phyloP scores from a whole-genome alignment of 805 yeast genomes.

The Yarrowia deformans region DNA sequence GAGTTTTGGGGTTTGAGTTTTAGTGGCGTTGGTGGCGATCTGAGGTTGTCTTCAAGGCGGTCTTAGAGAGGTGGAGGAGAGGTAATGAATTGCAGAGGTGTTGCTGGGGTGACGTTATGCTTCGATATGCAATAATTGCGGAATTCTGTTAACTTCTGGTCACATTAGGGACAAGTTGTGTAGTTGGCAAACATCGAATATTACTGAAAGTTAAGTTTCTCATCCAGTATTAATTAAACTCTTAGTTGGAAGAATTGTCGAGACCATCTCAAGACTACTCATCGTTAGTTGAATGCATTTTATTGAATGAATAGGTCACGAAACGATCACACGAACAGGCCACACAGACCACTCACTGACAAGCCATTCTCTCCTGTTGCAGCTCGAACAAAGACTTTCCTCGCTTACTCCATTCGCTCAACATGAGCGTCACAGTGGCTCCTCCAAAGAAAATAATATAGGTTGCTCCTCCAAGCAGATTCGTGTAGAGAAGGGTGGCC shows the following conservation, averaged over 20 bases:
- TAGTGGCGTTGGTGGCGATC: constrained; percentile 7
- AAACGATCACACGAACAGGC: too few relatives aligned
- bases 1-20: neutral
- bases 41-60: neutral
- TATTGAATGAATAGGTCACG: neutral
- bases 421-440: constrained; percentile 3
- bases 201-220: too few relatives aligned
- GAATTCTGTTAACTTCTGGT: too few relatives aligned
- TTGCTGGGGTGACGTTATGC: too few relatives aligned
- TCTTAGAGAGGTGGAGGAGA: too few relatives aligned
- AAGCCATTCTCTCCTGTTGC: neutral
- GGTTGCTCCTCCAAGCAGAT: constrained; percentile 10
- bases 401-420: constrained; percentile 4
- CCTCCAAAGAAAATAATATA: constrained; percentile 19
- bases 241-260: too few relatives aligned
- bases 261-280: too few relatives aligned
- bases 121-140: too few relatives aligned
- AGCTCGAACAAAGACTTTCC: constrained; percentile 8
- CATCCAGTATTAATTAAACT: too few relatives aligned
- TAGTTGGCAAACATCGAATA: too few relatives aligned
- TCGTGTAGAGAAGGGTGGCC: constrained; percentile 11
- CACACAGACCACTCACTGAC: neutral
- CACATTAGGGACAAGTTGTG: too few relatives aligned
- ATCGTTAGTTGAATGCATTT: neutral
- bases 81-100: neutral